phyloP scores from a whole-genome alignment of 1,284 basidiomycete species.

The Pascua guehoae region DNA sequence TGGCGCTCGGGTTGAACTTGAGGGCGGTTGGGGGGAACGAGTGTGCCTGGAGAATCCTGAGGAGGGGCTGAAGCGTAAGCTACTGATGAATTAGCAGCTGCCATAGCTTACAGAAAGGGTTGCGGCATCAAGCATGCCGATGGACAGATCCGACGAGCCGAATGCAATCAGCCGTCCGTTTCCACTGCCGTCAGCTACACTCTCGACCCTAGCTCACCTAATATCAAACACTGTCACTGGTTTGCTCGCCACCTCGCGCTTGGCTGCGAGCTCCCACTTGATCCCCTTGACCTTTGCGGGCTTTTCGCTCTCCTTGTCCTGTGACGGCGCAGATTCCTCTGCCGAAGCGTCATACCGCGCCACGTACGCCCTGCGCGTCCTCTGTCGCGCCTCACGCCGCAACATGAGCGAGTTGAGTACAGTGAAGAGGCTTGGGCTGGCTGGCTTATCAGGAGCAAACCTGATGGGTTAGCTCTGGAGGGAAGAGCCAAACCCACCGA shows the following conservation, averaged over 20 bases:
- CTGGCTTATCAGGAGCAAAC: neutral
- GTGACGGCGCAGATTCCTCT: slow-evolving; percentile 56
- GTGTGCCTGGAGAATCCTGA: slow-evolving; percentile 87
- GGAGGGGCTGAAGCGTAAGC: slow-evolving; percentile 60
- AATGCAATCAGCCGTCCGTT: slow-evolving; percentile 80
- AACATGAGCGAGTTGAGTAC: slow-evolving; percentile 63
- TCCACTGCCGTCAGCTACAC: neutral
- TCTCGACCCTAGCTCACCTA: slow-evolving; percentile 59
- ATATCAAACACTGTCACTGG: slow-evolving; percentile 81
- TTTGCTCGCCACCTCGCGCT: slow-evolving; percentile 61
- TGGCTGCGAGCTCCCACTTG: slow-evolving; percentile 47
- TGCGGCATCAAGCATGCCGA: slow-evolving; percentile 77
- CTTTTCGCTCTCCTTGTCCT: slow-evolving; percentile 19
- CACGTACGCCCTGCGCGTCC: slow-evolving; percentile 39
- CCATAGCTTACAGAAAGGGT: slow-evolving; percentile 70
- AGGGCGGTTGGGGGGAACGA: slow-evolving; percentile 90
- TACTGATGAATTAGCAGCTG: no score
- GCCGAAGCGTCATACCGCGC: slow-evolving; percentile 33
- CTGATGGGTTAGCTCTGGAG: no score
- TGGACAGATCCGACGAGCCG: slow-evolving; percentile 80
- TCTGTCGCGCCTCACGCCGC: slow-evolving; percentile 25
- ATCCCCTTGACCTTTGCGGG: neutral
- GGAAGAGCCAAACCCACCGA: no score
- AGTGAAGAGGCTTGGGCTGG: slow-evolving; percentile 44
- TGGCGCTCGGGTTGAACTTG: slow-evolving; percentile 77